These are phyloP conservation scores for Hypsizygus marmoreus DNA, from an alignment of 768 basidiomycete genomes.

Conservation along the genomic window DNA sequence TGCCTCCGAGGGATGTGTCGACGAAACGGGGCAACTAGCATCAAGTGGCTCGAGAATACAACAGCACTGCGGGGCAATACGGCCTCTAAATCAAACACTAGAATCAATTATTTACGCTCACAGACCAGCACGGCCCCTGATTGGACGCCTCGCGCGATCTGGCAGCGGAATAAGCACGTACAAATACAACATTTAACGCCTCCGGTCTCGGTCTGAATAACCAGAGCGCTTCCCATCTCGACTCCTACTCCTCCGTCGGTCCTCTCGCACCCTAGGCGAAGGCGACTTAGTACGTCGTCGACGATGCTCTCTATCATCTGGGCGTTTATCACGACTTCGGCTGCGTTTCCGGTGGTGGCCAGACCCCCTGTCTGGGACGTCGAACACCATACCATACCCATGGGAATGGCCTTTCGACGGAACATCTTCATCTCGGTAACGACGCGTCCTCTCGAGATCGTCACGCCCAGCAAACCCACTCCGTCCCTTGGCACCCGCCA, in stretches of 20 bases:
- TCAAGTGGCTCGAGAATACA: background rate
- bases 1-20: slow-evolving; percentile 2
- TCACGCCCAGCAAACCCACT: slow-evolving; percentile 70
- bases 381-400: slow-evolving; percentile 84
- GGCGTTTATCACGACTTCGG: slow-evolving; percentile 47
- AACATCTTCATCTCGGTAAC: slow-evolving; percentile 56
- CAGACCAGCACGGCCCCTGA: slow-evolving; percentile 12
- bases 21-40: background rate
- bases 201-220: slow-evolving; percentile 13
- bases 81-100: background rate
- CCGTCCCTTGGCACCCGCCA: slow-evolving; percentile 27
- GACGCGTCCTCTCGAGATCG: slow-evolving; percentile 71
- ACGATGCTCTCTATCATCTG: slow-evolving; percentile 30
- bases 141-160: slow-evolving; percentile 6
- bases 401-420: slow-evolving; percentile 25
- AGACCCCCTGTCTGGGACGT: slow-evolving; percentile 48
- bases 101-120: slow-evolving; percentile 5
- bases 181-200: slow-evolving; percentile 16
- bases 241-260: slow-evolving; percentile 25
- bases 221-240: slow-evolving; percentile 12
- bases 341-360: slow-evolving; percentile 52
- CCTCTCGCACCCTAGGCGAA: slow-evolving; percentile 17
- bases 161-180: slow-evolving; percentile 14
- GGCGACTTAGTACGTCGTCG: slow-evolving; percentile 42
- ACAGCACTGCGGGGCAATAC: slow-evolving; percentile 2